A percentile compares a stretch with the other conserved stretches of the same genome.
phyloP scores from a whole-genome alignment of 2,329 filamentous ascomycete species.

The Parastagonospora nodorum region DNA sequence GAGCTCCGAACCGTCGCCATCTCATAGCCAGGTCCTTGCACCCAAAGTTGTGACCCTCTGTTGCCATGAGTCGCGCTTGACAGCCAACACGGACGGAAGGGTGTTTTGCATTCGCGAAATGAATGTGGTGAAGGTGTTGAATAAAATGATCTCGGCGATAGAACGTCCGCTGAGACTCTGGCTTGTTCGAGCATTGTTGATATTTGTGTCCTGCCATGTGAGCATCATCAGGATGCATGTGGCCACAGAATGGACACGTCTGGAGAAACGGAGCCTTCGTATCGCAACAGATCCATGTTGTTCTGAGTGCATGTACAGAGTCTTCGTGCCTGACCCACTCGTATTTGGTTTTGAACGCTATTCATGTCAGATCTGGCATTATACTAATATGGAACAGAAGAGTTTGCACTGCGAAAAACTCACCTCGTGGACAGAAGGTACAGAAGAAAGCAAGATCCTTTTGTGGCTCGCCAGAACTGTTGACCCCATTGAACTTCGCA shows the following conservation, averaged over 20 bases:
- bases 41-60: constrained; percentile 39
- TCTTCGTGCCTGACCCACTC: constrained; percentile 47
- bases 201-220: constrained; percentile 43
- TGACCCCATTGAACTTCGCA: constrained; percentile 35
- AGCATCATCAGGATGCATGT: constrained; percentile 36
- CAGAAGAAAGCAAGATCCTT: constrained; percentile 43
- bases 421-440: constrained; percentile 40
- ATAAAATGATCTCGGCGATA: constrained; percentile 45
- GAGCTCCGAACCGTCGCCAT: constrained; percentile 42
- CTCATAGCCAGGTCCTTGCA: constrained; percentile 44
- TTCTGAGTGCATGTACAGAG: constrained; percentile 44
- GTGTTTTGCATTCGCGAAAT: constrained; percentile 42
- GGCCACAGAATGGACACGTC: constrained; percentile 40
- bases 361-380: neutral
- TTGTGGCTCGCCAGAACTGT: constrained; percentile 35
- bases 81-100: constrained; percentile 40
- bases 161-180: constrained; percentile 43
- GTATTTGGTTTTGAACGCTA: constrained; percentile 44
- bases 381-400: too few relatives aligned
- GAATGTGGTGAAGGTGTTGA: constrained; percentile 43
- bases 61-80: constrained; percentile 33
- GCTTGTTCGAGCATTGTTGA: constrained; percentile 41
- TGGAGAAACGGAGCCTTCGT: constrained; percentile 28
- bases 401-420: too few relatives aligned
- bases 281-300: constrained; percentile 45